Conservation (phyloP, 2,329 filamentous ascomycete species). For the Penicillium psychrosexuale region DNA sequence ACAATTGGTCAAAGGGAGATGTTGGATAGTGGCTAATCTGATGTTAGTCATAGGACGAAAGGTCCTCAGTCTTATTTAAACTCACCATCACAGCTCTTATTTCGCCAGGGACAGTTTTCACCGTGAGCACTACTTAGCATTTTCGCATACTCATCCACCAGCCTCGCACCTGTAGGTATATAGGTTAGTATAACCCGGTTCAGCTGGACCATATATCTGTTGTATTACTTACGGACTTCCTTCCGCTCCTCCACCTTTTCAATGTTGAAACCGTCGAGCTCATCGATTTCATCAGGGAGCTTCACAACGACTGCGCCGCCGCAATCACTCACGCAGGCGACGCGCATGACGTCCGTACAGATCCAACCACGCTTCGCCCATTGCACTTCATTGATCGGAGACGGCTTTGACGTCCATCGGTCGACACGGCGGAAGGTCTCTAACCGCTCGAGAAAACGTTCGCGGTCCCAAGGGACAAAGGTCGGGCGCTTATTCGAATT, state of each 20-base stretch:
- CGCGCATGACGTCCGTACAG: conserved; percentile 77
- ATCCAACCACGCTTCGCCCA: conserved; percentile 95
- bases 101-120: conserved; percentile 81
- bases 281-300: conserved; percentile 64
- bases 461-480: conserved; percentile 83
- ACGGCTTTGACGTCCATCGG: conserved; percentile 89
- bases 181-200: background rate
- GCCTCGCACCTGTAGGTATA: conserved; percentile 51
- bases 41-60: conserved; percentile 21
- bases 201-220: too few species aligned
- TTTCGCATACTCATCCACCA: conserved; percentile 73
- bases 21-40: conserved; percentile 59
- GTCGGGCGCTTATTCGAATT: conserved; percentile 53
- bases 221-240: conserved; percentile 41
- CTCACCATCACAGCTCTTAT: conserved; percentile 78
- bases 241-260: conserved; percentile 43
- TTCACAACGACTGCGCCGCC: conserved; percentile 80
- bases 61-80: background rate
- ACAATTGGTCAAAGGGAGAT: conserved; percentile 62
- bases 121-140: conserved; percentile 73
- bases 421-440: conserved; percentile 89
- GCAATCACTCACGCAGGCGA: conserved; percentile 77
- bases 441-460: conserved; percentile 74
- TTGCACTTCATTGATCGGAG: conserved; percentile 79
- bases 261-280: conserved; percentile 45